phyloP scores from a whole-genome alignment of 352 stramenopile genomes.

The Phytophthora foliorum region DNA sequence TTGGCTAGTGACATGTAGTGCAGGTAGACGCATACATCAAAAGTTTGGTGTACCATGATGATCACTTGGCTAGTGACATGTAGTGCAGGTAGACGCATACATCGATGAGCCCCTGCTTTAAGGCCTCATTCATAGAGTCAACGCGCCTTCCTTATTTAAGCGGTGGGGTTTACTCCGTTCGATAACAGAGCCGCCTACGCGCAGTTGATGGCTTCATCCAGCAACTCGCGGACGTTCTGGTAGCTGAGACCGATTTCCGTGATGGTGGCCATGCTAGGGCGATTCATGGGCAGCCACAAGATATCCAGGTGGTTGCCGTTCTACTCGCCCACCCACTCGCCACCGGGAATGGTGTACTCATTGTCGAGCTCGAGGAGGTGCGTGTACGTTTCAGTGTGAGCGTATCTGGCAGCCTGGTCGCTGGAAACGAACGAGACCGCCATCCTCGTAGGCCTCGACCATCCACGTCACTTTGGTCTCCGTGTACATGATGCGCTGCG shows the following conservation, averaged over 20 bases:
- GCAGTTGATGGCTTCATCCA: constrained; percentile 39
- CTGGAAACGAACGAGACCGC: constrained; percentile 45
- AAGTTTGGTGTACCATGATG: background rate
- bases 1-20: background rate
- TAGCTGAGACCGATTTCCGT: constrained; percentile 49
- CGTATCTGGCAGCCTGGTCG: constrained; percentile 32
- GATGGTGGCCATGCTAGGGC: constrained; percentile 35
- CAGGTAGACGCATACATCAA: too few relatives aligned
- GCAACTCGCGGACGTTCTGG: constrained; percentile 33
- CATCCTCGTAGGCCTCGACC: constrained; percentile 50
- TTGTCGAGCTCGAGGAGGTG: constrained; percentile 55
- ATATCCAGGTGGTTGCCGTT: constrained; percentile 49
- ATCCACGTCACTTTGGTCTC: constrained; percentile 59
- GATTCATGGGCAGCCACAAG: constrained; percentile 41
- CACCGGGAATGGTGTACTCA: constrained; percentile 49
- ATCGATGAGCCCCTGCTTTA: too few relatives aligned
- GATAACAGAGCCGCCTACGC: constrained; percentile 1
- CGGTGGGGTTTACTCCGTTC: background rate
- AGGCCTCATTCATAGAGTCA: too few relatives aligned
- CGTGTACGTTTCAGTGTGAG: constrained; percentile 39
- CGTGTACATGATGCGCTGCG: constrained; percentile 52
- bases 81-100: too few relatives aligned
- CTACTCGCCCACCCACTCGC: constrained; percentile 50
- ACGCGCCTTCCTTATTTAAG: too few relatives aligned
- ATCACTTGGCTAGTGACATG: too few relatives aligned